phyloP scores from a whole-genome alignment of 169 alveolate species.

The Cyclospora cayetanensis region DNA sequence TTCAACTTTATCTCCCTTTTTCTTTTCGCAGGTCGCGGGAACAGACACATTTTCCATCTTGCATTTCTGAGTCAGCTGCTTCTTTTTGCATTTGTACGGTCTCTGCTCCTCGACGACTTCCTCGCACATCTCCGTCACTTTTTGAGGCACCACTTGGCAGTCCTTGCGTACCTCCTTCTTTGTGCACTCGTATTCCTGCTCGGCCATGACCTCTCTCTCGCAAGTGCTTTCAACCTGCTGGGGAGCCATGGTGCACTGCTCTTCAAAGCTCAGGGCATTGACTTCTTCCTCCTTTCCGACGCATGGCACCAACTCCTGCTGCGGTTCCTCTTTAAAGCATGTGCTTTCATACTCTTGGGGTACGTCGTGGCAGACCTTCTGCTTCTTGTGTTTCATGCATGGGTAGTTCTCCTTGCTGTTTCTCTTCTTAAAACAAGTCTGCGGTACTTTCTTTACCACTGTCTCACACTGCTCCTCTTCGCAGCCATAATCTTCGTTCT shows the following conservation, averaged over 20 bases:
- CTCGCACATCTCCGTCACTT: constrained; percentile 59
- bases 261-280: constrained; percentile 39
- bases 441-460: constrained; percentile 49
- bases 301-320: constrained; percentile 67
- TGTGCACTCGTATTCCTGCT: constrained; percentile 66
- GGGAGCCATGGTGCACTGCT: constrained; percentile 57
- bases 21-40: constrained; percentile 64
- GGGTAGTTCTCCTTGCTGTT: constrained; percentile 53
- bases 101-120: constrained; percentile 68
- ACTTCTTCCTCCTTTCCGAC: constrained; percentile 56
- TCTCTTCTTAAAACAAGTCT: constrained; percentile 62
- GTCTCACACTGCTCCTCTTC: constrained; percentile 63
- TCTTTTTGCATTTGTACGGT: constrained; percentile 69
- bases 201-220: constrained; percentile 28
- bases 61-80: constrained; percentile 60
- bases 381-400: constrained; percentile 64
- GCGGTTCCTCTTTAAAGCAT: constrained; percentile 62
- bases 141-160: constrained; percentile 65
- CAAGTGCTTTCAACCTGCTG: constrained; percentile 60
- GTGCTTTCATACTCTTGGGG: constrained; percentile 64
- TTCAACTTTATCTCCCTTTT: constrained; percentile 64
- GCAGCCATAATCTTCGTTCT: constrained; percentile 63
- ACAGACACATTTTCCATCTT: constrained; percentile 60
- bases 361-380: constrained; percentile 59
- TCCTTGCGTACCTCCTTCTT: constrained; percentile 55